Conservation (phyloP, 1,284 basidiomycete genomes). For the Chondrostereum purpureum region DNA sequence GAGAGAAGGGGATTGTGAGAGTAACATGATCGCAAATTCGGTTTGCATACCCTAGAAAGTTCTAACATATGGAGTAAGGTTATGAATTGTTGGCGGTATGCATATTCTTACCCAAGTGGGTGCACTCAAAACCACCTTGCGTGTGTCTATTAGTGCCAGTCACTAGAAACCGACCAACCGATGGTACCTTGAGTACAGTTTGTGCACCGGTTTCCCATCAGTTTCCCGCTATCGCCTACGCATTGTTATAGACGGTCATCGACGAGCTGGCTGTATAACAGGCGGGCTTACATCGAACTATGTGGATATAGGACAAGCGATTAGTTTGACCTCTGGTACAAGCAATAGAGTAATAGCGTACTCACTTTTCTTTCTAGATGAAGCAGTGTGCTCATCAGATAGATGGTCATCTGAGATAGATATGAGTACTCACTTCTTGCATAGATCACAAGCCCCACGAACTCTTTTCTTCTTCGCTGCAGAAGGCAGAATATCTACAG, state of each 20-base stretch:
- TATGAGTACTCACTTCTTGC: neutral
- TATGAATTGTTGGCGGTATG: neutral
- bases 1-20: conserved; percentile 3
- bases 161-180: too few species aligned
- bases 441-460: conserved; percentile 31
- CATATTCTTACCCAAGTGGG: conserved; percentile 27
- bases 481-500: conserved; percentile 2
- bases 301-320: neutral
- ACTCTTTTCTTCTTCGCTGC: conserved; percentile 27
- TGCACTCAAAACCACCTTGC: conserved; percentile 33
- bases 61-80: conserved; percentile 14
- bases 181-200: conserved; percentile 32
- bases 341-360: too few species aligned
- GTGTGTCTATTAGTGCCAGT: too few species aligned
- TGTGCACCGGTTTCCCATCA: conserved; percentile 32
- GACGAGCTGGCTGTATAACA: neutral
- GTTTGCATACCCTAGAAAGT: conserved; percentile 29
- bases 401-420: too few species aligned
- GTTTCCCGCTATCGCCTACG: conserved; percentile 34
- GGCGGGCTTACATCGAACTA: conserved; percentile 30
- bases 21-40: neutral
- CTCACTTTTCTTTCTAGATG: conserved; percentile 36
- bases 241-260: conserved; percentile 1
- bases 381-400: conserved; percentile 19
- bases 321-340: too few species aligned